Base-by-base conservation (phyloP, 495 filamentous ascomycete genomes). In the Daldinia grandis region DNA sequence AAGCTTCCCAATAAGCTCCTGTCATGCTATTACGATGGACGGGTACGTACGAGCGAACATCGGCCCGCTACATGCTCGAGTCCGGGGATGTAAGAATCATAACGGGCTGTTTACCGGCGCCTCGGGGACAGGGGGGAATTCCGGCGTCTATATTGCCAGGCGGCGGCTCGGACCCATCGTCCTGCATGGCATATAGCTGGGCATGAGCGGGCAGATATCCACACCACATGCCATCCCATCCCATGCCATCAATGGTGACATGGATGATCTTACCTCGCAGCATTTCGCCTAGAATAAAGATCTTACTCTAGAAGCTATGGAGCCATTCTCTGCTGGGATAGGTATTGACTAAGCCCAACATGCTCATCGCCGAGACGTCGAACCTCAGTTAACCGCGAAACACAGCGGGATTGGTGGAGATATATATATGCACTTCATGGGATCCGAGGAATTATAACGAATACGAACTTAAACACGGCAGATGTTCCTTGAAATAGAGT, bases 131-230 rank as follows among this genome's bases (percentile, higher is more conserved):
- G 51, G 19, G 57, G 38, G 1, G 14, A 17, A 10, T 35, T 62
- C 44, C 27, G 21, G 47, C 25, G 30, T 50, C 42, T 53, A 12
- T 50, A 27, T 58, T 24, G 10, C 19, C 27, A 57, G 3, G 19
- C 38, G 9, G 17, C 19, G 24, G 44, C 24, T 17, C 30, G 5
- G 24, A 21, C 49, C 47, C 49, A 58, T 49, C 27, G 27, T 56
- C 50, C 49, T 55, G 64, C 50, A 68, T 56, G 21, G 25, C 50
- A 55, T 68, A 68, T 25, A 51, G 58, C 50, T 68, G 21, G 47
- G 37, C 40, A 37, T 19, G 12, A 19, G 19, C 24, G 27, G n/a
- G 19, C 42, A 9, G 21, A 56, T 53, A 30, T 44, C 54, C 54
- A 50, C 64, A 30, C 37, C 28, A 21, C 50, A 61, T 38, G 15